Base-by-base conservation (phyloP, 441 rosid species). In the Arabidopsis lyrata region DNA sequence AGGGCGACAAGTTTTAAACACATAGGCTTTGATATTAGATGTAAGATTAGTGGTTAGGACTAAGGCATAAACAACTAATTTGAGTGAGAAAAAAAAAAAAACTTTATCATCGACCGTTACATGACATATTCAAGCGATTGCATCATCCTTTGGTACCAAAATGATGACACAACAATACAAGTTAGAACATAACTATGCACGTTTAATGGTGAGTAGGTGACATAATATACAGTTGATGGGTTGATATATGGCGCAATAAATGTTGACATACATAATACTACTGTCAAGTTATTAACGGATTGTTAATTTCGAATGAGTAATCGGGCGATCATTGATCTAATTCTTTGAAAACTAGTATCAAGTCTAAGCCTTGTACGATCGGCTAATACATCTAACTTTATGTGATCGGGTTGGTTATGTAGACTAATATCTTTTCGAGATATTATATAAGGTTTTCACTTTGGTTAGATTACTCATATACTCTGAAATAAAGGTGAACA, bases 91-190 rank as follows among this genome's bases (percentile, higher is more conserved):
- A 39, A 50, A 6, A 48, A 35, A 36, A 50, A 3, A 48, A 35
- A 24, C 0, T 7, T 62, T 62, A 15, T 47, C 6, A 63, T 63
- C 29, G 63, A 53, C 35, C 70, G 55, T 44, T 55, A 56, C 71
- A 56, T 73, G 65, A 56, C 41, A 64, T 55, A 63, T 22, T 32
- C 56, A 54, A 11, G 32, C 55, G 55, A 44, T 73, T 64, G 56
- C 64, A 63, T 54, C 56, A 54, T 72, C 63, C 1, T 63, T 54
- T 3, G 12, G 36, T 63, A 34, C 63, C 49, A 59, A 50, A 49
- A 50, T 50, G 53, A 16, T 61, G 42, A 61, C 15, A 61, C 44
- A 71, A 16, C 22, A 34, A 34, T 56, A 11, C 63, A 35, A 34
- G 63, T 58, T 58, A 35, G 29, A 57, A 35, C 63, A 15, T 29